Evolutionary conservation across 345 rosid species (phyloP).

Genomic region (Nephelium lappaceum): DNA sequence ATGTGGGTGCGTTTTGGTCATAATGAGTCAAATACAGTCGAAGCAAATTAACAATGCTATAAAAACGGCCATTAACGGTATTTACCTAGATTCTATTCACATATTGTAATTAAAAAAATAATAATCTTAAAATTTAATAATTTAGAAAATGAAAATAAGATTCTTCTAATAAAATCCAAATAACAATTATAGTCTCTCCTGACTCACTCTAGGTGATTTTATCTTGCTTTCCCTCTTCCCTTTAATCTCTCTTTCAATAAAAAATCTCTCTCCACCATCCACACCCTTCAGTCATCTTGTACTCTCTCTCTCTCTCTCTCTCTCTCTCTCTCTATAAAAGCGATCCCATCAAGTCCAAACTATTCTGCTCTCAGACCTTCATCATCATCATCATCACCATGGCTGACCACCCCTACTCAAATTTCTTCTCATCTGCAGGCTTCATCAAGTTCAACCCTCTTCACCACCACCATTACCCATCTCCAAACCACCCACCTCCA

Average conservation of each 20-base stretch:
- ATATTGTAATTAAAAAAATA: not conserved
- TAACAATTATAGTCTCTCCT: not conserved
- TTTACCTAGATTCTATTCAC: slow-evolving; percentile 18
- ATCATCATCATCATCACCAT: slow-evolving; percentile 42
- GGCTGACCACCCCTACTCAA: slow-evolving; percentile 90
- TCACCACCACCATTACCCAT: slow-evolving; percentile 43
- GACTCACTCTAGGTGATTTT: not conserved
- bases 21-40: slow-evolving; percentile 5
- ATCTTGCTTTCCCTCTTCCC: not conserved
- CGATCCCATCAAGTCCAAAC: slow-evolving; percentile 50
- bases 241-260: slow-evolving; percentile 16
- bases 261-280: slow-evolving; percentile 39
- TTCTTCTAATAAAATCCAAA: slow-evolving; percentile 12
- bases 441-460: slow-evolving; percentile 57
- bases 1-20: not conserved
- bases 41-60: slow-evolving; percentile 4
- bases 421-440: slow-evolving; percentile 48
- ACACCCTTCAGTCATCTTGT: slow-evolving; percentile 50
- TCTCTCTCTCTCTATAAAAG: slow-evolving; percentile 49
- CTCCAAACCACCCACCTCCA: slow-evolving; percentile 35
- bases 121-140: not conserved
- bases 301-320: slow-evolving; percentile 38
- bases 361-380: slow-evolving; percentile 22
- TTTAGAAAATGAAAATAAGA: not conserved
- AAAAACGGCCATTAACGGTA: slow-evolving; percentile 25